These are phyloP conservation scores for Russula lepida DNA, from an alignment of 768 basidiomycete genomes.

Conservation along the genomic window DNA sequence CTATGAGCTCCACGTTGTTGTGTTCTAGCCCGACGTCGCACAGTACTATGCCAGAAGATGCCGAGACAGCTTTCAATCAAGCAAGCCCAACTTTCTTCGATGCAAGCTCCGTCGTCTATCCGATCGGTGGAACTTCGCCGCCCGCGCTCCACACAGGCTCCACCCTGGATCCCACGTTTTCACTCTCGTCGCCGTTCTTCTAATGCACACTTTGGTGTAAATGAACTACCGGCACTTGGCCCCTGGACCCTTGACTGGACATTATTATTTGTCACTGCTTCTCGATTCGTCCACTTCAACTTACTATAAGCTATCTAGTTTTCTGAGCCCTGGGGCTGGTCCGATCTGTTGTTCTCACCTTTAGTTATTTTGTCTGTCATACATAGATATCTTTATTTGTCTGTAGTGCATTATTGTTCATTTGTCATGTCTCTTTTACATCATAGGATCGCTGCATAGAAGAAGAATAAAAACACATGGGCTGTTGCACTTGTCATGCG, in stretches of 20 bases:
- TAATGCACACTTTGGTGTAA: constrained; percentile 1
- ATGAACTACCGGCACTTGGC: background rate
- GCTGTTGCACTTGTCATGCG: background rate
- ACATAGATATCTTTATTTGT: constrained; percentile 22
- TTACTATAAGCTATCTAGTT: background rate
- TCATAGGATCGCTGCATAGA: constrained; percentile 3
- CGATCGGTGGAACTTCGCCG: constrained; percentile 14
- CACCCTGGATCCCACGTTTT: constrained; percentile 15
- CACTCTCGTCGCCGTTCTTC: constrained; percentile 18
- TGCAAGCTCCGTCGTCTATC: constrained; percentile 12
- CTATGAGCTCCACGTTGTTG: constrained; percentile 7
- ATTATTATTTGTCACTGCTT: constrained; percentile 10
- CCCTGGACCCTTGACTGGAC: constrained; percentile 4
- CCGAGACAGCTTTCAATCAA: constrained; percentile 7
- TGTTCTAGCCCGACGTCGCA: constrained; percentile 14
- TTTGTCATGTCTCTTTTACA: constrained; percentile 3
- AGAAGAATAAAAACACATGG: background rate
- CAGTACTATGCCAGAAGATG: constrained; percentile 12
- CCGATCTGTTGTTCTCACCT: constrained; percentile 7
- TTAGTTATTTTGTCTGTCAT: constrained; percentile 11
- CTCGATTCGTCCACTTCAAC: background rate
- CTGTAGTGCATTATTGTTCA: constrained; percentile 14
- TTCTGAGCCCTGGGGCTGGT: background rate
- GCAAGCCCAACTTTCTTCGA: constrained; percentile 15
- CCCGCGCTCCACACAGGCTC: constrained; percentile 12